Conservation (phyloP, 352 stramenopile species). For the Peronosclerospora sorghi region DNA sequence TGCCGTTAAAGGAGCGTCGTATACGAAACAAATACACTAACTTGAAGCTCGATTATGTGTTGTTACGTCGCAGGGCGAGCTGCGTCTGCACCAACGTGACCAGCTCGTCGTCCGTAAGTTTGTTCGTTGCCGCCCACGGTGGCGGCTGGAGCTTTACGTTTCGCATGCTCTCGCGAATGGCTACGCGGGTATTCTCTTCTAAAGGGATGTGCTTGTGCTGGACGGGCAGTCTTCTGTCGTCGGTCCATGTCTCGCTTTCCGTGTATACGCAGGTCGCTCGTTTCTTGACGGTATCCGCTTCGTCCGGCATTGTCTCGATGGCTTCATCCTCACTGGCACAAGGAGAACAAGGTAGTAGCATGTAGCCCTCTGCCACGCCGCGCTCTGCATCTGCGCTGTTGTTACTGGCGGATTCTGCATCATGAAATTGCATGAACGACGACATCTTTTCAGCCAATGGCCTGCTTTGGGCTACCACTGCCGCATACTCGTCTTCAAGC, state of each 20-base stretch:
- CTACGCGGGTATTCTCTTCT: conserved; percentile 18
- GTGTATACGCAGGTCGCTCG: background rate
- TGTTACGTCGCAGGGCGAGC: conserved; percentile 7
- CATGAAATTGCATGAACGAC: background rate
- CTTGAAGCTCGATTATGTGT: too few relatives aligned
- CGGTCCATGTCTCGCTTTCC: background rate
- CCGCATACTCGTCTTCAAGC: conserved; percentile 55
- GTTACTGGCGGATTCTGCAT: conserved; percentile 7
- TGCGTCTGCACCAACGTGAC: conserved; percentile 37
- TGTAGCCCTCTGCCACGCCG: conserved; percentile 19
- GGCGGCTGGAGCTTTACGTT: conserved; percentile 33
- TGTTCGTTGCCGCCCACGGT: conserved; percentile 27
- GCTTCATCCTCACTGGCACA: conserved; percentile 15
- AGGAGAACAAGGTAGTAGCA: conserved; percentile 22
- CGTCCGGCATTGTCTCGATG: background rate
- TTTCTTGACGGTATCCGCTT: conserved; percentile 8
- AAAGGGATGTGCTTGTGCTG: conserved; percentile 10
- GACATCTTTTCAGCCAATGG: background rate
- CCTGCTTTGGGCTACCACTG: conserved; percentile 34
- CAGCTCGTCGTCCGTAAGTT: conserved; percentile 45
- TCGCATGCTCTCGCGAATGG: conserved; percentile 52
- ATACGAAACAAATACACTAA: background rate
- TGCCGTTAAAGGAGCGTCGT: too few relatives aligned
- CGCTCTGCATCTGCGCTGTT: conserved; percentile 16
- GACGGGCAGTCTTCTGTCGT: background rate